phyloP scores from a whole-genome alignment of 2,329 filamentous ascomycete genomes.

The Neofusicoccum umdonicola region DNA sequence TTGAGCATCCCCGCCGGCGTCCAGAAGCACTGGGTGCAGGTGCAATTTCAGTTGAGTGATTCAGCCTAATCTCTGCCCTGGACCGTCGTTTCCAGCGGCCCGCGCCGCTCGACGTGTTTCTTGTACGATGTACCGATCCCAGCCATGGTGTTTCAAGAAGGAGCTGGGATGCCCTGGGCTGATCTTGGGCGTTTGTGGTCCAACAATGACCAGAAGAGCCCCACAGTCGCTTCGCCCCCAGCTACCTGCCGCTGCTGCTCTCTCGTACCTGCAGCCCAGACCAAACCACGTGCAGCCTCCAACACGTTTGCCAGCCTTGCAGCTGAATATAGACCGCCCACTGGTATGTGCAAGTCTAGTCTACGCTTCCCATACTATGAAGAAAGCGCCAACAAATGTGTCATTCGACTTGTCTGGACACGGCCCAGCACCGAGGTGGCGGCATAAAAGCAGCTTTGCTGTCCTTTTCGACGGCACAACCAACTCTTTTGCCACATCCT shows the following conservation, averaged over 20 bases:
- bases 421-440: background rate
- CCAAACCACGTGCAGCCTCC: background rate
- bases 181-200: background rate
- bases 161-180: background rate
- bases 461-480: background rate
- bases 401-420: background rate
- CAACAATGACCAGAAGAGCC: background rate
- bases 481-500: background rate
- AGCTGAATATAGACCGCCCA: background rate
- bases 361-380: background rate
- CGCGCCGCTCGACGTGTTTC: background rate
- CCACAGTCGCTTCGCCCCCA: background rate
- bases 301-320: slow-evolving; percentile 1
- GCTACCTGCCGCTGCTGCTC: background rate
- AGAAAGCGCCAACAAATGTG: background rate
- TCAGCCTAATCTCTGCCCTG: background rate
- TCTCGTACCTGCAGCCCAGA: background rate
- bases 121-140: background rate
- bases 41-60: background rate
- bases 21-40: background rate
- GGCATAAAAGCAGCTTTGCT: background rate
- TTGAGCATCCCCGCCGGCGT: background rate
- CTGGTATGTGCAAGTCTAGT: background rate
- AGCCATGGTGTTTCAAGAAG: background rate
- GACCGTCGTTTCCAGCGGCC: background rate